phyloP scores from a whole-genome alignment of 2,329 filamentous ascomycete species.

The Grosmannia clavigera region DNA sequence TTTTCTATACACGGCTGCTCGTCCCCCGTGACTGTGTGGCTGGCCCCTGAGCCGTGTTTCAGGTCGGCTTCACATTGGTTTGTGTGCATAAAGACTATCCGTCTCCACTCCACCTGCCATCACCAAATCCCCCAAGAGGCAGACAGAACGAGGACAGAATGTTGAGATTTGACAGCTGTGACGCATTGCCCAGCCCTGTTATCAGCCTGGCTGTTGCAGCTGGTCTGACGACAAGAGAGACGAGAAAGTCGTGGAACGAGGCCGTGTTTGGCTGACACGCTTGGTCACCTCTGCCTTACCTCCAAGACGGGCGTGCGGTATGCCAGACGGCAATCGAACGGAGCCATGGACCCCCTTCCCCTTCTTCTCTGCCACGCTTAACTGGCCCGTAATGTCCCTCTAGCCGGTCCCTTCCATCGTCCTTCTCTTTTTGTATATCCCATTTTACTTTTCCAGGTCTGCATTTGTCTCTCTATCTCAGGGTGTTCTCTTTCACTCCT shows the following conservation, averaged over 20 bases:
- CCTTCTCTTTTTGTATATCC: conserved; percentile 4
- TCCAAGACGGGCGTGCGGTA: neutral
- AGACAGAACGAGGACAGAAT: neutral
- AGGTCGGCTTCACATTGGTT: conserved; percentile 16
- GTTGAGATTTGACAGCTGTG: neutral
- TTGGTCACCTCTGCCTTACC: neutral
- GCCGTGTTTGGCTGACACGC: neutral
- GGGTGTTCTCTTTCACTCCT: conserved; percentile 5
- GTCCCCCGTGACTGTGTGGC: neutral
- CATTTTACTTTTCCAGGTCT: conserved; percentile 7
- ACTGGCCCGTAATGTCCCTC: neutral
- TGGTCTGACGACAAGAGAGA: neutral
- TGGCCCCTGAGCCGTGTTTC: conserved; percentile 14
- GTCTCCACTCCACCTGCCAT: neutral
- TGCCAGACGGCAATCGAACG: neutral
- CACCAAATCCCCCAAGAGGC: neutral
- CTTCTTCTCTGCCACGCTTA: neutral
- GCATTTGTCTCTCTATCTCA: conserved; percentile 7
- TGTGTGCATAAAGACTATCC: conserved; percentile 5
- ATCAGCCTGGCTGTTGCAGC: neutral
- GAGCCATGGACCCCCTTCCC: neutral
- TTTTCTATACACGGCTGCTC: neutral
- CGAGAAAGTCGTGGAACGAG: neutral
- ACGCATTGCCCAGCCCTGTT: neutral
- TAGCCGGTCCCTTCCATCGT: conserved; percentile 2